These are phyloP conservation scores for Ophiognomonia clavigignenti-juglandacearum DNA, from an alignment of 2,329 filamentous ascomycete species.

Conservation along the genomic window DNA sequence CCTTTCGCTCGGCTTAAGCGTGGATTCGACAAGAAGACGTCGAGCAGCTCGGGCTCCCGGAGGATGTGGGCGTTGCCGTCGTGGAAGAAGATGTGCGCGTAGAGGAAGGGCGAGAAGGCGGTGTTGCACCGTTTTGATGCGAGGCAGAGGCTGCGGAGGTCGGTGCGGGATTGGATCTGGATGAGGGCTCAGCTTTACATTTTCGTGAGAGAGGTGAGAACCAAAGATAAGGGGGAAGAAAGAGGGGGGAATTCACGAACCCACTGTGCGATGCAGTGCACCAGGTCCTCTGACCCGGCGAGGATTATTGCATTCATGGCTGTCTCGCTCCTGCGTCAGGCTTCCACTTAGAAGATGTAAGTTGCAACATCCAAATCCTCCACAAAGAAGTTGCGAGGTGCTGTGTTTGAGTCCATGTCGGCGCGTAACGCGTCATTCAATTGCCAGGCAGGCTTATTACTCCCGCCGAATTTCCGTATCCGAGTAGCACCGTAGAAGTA, in stretches of 20 bases:
- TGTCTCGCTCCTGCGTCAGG: too few species aligned
- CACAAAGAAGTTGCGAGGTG: too few species aligned
- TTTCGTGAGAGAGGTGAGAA: too few species aligned
- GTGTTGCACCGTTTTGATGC: slow-evolving; percentile 7
- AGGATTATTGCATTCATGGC: slow-evolving; percentile 1
- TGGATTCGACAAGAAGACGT: not conserved
- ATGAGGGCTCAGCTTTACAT: not conserved
- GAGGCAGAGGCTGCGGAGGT: slow-evolving; percentile 4
- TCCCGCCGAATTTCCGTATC: too few species aligned
- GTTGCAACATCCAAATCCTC: too few species aligned
- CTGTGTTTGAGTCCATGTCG: too few species aligned
- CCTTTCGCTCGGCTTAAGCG: not conserved
- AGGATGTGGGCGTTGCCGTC: slow-evolving; percentile 8
- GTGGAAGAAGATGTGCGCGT: slow-evolving; percentile 9
- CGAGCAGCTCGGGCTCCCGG: not conserved
- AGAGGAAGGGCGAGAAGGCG: slow-evolving; percentile 7
- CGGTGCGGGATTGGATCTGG: not conserved
- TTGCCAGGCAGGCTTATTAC: too few species aligned
- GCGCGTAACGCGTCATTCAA: too few species aligned
- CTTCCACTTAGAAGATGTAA: too few species aligned
- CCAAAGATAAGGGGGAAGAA: too few species aligned
- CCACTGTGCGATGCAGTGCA: slow-evolving; percentile 5
- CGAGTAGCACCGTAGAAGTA: too few species aligned
- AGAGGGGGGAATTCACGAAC: not conserved
- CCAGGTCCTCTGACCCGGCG: slow-evolving; percentile 3